Evolutionary conservation across 2,329 filamentous ascomycete genomes (phyloP).

Genomic region (Cadophora sp.): DNA sequence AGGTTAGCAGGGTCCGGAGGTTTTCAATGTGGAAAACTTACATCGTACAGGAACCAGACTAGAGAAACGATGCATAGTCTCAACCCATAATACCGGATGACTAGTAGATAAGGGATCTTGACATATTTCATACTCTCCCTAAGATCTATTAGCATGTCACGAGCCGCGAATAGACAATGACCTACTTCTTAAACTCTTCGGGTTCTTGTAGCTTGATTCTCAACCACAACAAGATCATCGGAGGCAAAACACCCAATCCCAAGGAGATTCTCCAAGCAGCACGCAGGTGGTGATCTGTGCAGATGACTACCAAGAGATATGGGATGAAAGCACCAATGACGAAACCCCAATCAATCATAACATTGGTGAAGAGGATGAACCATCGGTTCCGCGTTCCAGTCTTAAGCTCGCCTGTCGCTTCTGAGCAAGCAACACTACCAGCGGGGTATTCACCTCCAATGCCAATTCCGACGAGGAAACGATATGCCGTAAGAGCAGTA

Average conservation of each 20-base stretch:
- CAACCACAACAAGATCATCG: conserved; percentile 72
- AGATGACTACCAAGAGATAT: conserved; percentile 66
- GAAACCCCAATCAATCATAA: conserved; percentile 86
- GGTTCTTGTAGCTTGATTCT: conserved; percentile 79
- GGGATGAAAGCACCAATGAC: conserved; percentile 77
- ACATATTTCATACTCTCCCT: conserved; percentile 48
- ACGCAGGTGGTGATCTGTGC: conserved; percentile 62
- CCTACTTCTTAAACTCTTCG: conserved; percentile 68
- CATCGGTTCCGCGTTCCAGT: conserved; percentile 82
- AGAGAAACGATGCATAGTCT: conserved; percentile 72
- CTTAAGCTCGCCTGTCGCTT: conserved; percentile 84
- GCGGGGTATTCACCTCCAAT: conserved; percentile 85
- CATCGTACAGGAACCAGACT: conserved; percentile 87
- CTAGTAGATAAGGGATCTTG: conserved; percentile 62
- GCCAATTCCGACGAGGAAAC: conserved; percentile 82
- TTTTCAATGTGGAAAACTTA: conserved; percentile 45
- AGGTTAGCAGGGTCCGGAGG: conserved; percentile 30
- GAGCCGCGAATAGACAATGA: background rate
- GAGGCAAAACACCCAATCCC: conserved; percentile 80
- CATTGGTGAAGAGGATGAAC: conserved; percentile 91
- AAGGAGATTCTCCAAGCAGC: conserved; percentile 84
- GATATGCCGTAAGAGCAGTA: conserved; percentile 79
- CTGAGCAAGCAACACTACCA: conserved; percentile 83
- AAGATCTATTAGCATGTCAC: conserved; percentile 24
- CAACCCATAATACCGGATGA: conserved; percentile 73